phyloP scores from a whole-genome alignment of 371 early-diverging fungal species.

The Neoconidiobolus thromboides region DNA sequence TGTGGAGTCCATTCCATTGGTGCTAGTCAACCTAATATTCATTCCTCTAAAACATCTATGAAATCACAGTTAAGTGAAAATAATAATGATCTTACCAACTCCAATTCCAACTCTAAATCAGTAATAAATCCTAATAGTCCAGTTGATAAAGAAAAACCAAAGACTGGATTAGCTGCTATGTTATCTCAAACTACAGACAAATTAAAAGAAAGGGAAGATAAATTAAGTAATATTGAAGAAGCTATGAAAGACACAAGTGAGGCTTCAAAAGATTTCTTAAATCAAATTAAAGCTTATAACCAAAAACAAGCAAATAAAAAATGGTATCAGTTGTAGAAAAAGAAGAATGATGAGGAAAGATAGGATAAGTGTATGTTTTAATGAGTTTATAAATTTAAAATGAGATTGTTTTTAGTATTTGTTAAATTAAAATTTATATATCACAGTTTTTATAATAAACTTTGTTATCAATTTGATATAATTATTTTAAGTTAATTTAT shows the following conservation, averaged over 20 bases:
- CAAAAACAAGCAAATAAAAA: background rate
- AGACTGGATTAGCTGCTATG: background rate
- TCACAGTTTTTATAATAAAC: too few relatives aligned
- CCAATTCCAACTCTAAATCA: background rate
- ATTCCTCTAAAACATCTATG: background rate
- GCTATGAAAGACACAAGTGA: background rate
- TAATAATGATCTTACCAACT: background rate
- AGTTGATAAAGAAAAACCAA: too few relatives aligned
- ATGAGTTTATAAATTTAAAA: too few relatives aligned
- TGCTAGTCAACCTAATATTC: background rate
- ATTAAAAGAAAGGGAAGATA: background rate
- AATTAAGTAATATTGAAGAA: background rate
- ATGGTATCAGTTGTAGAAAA: conserved; percentile 3
- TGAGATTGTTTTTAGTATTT: too few relatives aligned
- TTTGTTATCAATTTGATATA: too few relatives aligned
- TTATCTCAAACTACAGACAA: background rate
- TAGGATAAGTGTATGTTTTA: too few relatives aligned
- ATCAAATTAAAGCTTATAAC: background rate
- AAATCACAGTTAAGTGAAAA: background rate
- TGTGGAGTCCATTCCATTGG: background rate
- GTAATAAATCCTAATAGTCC: background rate
- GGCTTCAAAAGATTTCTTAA: background rate
- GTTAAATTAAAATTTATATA: too few relatives aligned
- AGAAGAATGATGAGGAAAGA: too few relatives aligned
- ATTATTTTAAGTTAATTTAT: too few relatives aligned